These are phyloP conservation scores for Colletotrichum sp. DNA, from an alignment of 2,329 filamentous ascomycete species.

Conservation along the genomic window DNA sequence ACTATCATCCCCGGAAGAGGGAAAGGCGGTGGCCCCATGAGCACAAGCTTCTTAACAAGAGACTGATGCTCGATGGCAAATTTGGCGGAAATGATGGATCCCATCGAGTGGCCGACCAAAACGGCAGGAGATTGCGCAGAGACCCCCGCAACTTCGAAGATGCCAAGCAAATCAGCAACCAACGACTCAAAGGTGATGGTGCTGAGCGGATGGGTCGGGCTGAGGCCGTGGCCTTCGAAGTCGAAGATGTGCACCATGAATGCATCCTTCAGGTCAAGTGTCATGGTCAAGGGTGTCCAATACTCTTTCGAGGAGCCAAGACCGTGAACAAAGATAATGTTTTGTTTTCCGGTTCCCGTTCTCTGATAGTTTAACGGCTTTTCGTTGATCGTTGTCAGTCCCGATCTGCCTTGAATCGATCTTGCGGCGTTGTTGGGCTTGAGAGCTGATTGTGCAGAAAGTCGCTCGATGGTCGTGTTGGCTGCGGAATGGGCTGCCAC, in stretches of 20 bases:
- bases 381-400: slow-evolving; percentile 40
- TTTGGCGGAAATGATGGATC: slow-evolving; percentile 50
- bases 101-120: slow-evolving; percentile 57
- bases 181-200: slow-evolving; percentile 46
- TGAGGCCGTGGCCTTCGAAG: slow-evolving; percentile 61
- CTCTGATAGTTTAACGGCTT: slow-evolving; percentile 45
- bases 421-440: slow-evolving; percentile 20
- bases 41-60: slow-evolving; percentile 46
- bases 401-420: slow-evolving; percentile 21
- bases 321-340: slow-evolving; percentile 60
- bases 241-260: slow-evolving; percentile 51
- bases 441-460: slow-evolving; percentile 11
- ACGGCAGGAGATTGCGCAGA: slow-evolving; percentile 33
- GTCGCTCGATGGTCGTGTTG: slow-evolving; percentile 30
- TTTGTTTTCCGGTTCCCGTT: slow-evolving; percentile 27
- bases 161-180: slow-evolving; percentile 42
- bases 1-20: slow-evolving; percentile 38
- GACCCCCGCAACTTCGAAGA: slow-evolving; percentile 40
- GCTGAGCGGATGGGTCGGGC: slow-evolving; percentile 51
- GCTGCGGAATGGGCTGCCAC: slow-evolving; percentile 29
- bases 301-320: slow-evolving; percentile 51
- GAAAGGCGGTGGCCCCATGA: slow-evolving; percentile 52
- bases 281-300: slow-evolving; percentile 48
- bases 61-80: slow-evolving; percentile 44
- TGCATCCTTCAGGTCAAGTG: slow-evolving; percentile 31